A percentile compares a stretch with the other conserved stretches of the same genome.
These are phyloP conservation scores for Neckera pumila DNA, from an alignment of 225 moss, liverwort and hornwort genomes.

Conservation along the genomic window DNA sequence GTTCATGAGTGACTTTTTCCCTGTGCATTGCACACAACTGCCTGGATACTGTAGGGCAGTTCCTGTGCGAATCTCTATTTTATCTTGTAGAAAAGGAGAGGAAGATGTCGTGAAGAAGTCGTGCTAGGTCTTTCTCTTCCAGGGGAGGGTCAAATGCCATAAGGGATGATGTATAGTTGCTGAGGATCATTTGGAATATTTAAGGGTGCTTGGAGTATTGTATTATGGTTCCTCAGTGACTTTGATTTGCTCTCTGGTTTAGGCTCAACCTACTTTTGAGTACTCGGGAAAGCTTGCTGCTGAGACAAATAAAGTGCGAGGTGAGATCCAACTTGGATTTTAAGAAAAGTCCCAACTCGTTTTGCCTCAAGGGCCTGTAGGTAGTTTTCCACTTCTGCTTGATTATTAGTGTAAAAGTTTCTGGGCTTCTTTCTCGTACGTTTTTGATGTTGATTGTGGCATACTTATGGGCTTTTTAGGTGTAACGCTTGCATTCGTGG, in stretches of 20 bases:
- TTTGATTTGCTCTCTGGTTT: constrained; percentile 6
- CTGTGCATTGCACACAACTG: background rate
- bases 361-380: background rate
- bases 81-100: background rate
- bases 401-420: background rate
- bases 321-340: constrained; percentile 23
- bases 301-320: constrained; percentile 98
- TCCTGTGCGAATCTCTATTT: background rate
- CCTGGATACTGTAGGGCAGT: background rate
- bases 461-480: constrained; percentile 37
- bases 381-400: background rate
- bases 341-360: background rate
- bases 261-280: constrained; percentile 96
- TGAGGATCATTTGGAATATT: background rate
- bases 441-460: constrained; percentile 1
- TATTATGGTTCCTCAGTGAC: background rate
- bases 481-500: constrained; percentile 80
- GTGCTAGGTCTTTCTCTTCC: background rate
- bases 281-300: constrained; percentile 99
- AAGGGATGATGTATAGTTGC: background rate
- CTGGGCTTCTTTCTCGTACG: background rate
- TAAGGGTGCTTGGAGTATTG: background rate
- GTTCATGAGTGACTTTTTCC: background rate
- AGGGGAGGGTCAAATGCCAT: background rate
- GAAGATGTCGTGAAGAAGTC: background rate